Evolutionary conservation across 345 rosid genomes (phyloP).

Genomic region (Arabis hirsuta): DNA sequence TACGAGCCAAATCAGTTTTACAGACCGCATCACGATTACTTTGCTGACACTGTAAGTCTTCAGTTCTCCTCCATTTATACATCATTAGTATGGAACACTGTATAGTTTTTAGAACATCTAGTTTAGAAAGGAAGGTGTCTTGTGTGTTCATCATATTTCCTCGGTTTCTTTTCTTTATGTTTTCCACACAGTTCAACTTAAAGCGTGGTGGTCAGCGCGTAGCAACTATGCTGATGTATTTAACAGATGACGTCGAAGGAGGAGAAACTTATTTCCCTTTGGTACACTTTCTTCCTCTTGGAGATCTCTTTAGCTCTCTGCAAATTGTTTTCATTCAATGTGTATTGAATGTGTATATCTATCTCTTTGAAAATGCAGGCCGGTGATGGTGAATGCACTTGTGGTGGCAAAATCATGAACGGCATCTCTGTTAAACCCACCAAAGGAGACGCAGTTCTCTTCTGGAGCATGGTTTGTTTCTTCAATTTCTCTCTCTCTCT

Average conservation of each 20-base stretch:
- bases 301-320: conserved; percentile 10
- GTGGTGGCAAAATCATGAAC: conserved; percentile 77
- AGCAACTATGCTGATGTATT: conserved; percentile 94
- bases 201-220: conserved; percentile 93
- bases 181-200: conserved; percentile 67
- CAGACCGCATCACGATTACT: conserved; percentile 96
- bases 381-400: conserved; percentile 78
- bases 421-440: conserved; percentile 90
- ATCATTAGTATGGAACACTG: neutral
- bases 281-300: conserved; percentile 50
- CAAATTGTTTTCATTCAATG: neutral
- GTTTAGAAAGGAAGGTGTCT: neutral
- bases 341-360: neutral
- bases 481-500: conserved; percentile 20
- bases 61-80: neutral
- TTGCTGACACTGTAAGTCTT: conserved; percentile 80
- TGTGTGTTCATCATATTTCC: neutral
- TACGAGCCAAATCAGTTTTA: conserved; percentile 84
- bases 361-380: conserved; percentile 57
- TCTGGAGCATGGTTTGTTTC: conserved; percentile 98
- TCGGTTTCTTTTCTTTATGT: conserved; percentile 7
- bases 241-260: conserved; percentile 86
- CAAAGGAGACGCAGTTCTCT: conserved; percentile 89
- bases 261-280: conserved; percentile 96
- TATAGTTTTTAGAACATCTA: too few relatives aligned